phyloP scores from a whole-genome alignment of 352 stramenopile species.

The Globisporangium cederbergense region DNA sequence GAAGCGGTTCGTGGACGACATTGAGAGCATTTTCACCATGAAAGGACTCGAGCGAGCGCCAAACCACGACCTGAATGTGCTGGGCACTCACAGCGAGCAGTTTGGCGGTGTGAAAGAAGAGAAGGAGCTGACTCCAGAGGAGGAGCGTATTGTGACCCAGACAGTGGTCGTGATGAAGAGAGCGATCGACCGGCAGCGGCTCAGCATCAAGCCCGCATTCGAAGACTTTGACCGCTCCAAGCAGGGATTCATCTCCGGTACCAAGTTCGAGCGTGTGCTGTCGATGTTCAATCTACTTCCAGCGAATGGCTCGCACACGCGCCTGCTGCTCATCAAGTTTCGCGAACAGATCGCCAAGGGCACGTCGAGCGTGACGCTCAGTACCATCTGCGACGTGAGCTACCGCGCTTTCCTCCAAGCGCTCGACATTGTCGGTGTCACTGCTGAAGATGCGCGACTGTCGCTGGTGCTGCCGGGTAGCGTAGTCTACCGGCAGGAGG shows the following conservation, averaged over 20 bases:
- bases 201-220: constrained; percentile 78
- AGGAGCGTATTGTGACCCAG: constrained; percentile 53
- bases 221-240: constrained; percentile 81
- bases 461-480: constrained; percentile 43
- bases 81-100: constrained; percentile 49
- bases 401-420: constrained; percentile 78
- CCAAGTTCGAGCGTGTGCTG: constrained; percentile 81
- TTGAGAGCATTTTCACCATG: constrained; percentile 78
- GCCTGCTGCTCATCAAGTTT: constrained; percentile 74
- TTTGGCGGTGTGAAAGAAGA: constrained; percentile 53
- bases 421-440: constrained; percentile 41
- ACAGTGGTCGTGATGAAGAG: constrained; percentile 48
- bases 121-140: constrained; percentile 40
- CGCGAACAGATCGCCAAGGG: constrained; percentile 50
- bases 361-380: constrained; percentile 38
- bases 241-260: constrained; percentile 71
- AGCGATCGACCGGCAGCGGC: constrained; percentile 57
- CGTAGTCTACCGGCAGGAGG: constrained; percentile 55
- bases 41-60: constrained; percentile 68
- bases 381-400: constrained; percentile 78
- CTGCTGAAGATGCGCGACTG: constrained; percentile 17
- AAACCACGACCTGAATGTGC: constrained; percentile 43
- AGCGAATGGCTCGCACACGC: constrained; percentile 35
- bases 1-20: constrained; percentile 78
- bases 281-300: constrained; percentile 71